Percentiles rank a stretch among this genome's conserved stretches.
These are phyloP conservation scores for Pythium monospermum DNA, from an alignment of 352 stramenopile genomes.

Conservation along the genomic window DNA sequence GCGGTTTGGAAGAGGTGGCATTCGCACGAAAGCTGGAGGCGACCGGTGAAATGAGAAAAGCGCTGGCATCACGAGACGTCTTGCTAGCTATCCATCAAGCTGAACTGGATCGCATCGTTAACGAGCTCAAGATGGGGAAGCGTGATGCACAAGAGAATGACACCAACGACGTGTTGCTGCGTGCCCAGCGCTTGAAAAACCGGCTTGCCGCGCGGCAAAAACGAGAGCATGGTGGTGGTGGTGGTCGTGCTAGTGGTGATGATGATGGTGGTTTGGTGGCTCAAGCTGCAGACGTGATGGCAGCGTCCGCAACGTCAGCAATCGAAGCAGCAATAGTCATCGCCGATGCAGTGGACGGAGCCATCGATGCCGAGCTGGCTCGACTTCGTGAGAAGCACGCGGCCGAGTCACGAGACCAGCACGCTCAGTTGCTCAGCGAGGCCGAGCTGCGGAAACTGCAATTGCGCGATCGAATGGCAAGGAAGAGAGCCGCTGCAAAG, in stretches of 20 bases:
- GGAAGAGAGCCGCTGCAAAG: slow-evolving; percentile 7
- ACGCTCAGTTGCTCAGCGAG: slow-evolving; percentile 3
- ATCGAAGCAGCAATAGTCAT: not conserved
- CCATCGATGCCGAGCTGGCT: slow-evolving; percentile 10
- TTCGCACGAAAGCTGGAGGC: not conserved
- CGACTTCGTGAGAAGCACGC: slow-evolving; percentile 2
- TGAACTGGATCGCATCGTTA: slow-evolving; percentile 1
- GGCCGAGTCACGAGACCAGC: not conserved
- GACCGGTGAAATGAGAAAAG: not conserved
- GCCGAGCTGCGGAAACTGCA: slow-evolving; percentile 11
- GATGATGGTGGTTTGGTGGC: too few species aligned
- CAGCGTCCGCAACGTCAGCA: not conserved
- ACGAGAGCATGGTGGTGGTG: not conserved
- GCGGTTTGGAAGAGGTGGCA: not conserved
- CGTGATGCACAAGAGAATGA: not conserved
- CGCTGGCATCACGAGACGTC: not conserved
- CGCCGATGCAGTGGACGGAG: not conserved
- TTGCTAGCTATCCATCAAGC: slow-evolving; percentile 4
- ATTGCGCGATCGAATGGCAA: slow-evolving; percentile 15
- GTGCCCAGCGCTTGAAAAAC: slow-evolving; percentile 1
- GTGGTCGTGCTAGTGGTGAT: too few species aligned
- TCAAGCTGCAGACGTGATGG: too few species aligned
- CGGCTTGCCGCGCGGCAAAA: not conserved
- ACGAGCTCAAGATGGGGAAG: not conserved
- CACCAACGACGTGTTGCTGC: not conserved